phyloP scores from a whole-genome alignment of 2,329 filamentous ascomycete species.

The Sclerotinia sclerotiorum region DNA sequence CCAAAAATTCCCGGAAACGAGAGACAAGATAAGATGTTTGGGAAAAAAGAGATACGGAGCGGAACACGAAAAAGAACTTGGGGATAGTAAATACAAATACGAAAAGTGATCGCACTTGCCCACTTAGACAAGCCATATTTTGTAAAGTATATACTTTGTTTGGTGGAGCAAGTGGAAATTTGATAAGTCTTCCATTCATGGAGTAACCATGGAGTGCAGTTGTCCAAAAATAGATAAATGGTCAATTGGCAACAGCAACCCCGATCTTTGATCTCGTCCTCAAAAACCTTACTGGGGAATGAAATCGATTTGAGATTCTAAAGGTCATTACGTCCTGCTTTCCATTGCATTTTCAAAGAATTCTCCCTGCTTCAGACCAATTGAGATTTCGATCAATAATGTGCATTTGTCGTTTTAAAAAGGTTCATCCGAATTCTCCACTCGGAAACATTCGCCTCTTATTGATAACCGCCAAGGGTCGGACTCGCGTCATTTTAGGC shows the following conservation, averaged over 20 bases:
- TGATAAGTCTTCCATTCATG: background rate
- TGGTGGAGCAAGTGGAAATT: conserved; percentile 12
- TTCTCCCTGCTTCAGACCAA: background rate
- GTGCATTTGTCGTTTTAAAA: background rate
- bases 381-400: background rate
- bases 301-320: background rate
- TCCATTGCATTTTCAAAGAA: background rate
- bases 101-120: background rate
- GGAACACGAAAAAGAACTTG: background rate
- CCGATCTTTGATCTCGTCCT: background rate
- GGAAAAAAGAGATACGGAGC: background rate
- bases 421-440: background rate
- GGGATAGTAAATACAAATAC: background rate
- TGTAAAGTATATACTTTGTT: conserved; percentile 1
- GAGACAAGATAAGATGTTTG: background rate
- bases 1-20: conserved; percentile 4
- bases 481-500: background rate
- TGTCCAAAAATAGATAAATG: conserved; percentile 5
- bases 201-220: background rate
- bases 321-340: background rate
- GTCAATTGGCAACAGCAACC: background rate
- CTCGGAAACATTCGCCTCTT: background rate
- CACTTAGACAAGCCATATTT: conserved; percentile 2
- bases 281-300: no score
- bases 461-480: background rate